Evolutionary conservation across 768 basidiomycete genomes (phyloP).

Genomic region (Mycena maculata): DNA sequence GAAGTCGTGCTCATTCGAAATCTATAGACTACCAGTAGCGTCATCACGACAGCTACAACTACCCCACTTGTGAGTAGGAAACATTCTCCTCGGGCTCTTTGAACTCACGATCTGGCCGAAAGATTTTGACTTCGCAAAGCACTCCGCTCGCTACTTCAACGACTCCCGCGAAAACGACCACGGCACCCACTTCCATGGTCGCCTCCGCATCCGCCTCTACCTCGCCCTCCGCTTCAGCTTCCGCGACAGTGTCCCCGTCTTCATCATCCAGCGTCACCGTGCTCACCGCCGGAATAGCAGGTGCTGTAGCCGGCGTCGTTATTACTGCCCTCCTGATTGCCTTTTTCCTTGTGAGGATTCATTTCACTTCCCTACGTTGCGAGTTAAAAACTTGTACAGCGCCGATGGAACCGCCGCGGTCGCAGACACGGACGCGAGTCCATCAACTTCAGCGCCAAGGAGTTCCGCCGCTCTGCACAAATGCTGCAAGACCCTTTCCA

Average conservation of each 20-base stretch:
- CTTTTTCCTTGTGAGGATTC: conserved; percentile 9
- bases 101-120: neutral
- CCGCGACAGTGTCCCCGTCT: neutral
- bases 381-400: neutral
- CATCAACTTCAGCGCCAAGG: conserved; percentile 16
- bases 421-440: conserved; percentile 13
- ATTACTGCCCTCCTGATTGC: conserved; percentile 15
- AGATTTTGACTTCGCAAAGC: neutral
- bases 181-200: neutral
- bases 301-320: neutral
- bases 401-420: conserved; percentile 18
- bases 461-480: conserved; percentile 15
- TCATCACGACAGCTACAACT: no score
- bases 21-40: no score
- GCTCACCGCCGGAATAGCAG: conserved; percentile 8
- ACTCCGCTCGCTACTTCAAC: neutral
- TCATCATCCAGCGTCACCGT: neutral
- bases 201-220: neutral
- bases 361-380: neutral
- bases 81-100: neutral
- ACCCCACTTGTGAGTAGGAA: neutral
- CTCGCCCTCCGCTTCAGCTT: neutral
- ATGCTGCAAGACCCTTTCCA: conserved; percentile 9
- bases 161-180: neutral
- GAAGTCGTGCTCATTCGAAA: no score